Conservation (phyloP, 345 rosid species). For the Syzygium oleosum region DNA sequence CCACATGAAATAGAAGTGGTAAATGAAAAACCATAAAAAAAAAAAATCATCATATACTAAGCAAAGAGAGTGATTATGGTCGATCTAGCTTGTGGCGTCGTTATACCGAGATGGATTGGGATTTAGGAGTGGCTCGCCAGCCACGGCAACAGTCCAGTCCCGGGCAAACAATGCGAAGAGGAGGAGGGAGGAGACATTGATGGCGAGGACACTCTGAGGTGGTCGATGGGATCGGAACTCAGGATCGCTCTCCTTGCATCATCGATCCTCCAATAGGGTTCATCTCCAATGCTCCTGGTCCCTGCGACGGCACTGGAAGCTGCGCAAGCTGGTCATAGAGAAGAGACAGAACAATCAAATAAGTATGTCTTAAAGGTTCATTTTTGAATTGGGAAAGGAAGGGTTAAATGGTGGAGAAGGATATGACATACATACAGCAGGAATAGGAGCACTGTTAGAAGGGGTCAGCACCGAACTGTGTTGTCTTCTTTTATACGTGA, state of each 20-base stretch:
- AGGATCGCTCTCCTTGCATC: neutral
- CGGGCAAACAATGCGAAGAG: neutral
- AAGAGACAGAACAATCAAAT: neutral
- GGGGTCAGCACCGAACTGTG: neutral
- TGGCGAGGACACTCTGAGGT: neutral
- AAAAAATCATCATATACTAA: neutral
- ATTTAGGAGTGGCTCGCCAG: neutral
- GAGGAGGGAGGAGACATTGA: neutral
- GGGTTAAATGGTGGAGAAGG: neutral
- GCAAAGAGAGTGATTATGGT: neutral
- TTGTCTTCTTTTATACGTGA: conserved; percentile 35
- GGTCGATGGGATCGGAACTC: neutral
- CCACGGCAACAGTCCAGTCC: neutral
- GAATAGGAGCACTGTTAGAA: neutral
- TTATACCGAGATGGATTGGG: neutral
- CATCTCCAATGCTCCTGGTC: neutral
- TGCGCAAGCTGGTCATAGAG: neutral
- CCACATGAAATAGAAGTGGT: neutral
- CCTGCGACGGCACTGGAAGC: neutral
- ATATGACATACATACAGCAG: conserved; percentile 7
- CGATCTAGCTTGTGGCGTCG: neutral
- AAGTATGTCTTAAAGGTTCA: neutral
- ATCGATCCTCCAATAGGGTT: neutral
- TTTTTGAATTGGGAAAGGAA: neutral
- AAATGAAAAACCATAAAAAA: neutral